Evolutionary conservation across 768 basidiomycete genomes (phyloP), one percentile per base, ranked within the genome.

Genomic region (Tulasnella sp.): DNA sequence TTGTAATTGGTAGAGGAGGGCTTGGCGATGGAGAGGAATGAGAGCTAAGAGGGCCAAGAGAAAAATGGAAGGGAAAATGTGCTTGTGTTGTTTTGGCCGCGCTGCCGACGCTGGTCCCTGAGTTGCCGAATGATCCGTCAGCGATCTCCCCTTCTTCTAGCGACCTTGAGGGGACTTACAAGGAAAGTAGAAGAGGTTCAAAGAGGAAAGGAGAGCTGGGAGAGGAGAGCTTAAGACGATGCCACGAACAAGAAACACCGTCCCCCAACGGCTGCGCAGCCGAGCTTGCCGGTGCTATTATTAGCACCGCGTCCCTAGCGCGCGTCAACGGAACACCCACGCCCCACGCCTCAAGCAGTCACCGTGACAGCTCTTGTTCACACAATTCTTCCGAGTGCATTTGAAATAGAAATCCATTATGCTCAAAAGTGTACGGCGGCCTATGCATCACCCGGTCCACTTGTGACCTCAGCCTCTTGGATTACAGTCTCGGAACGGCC

Each of bases 21-120:
- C 62, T 68, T 68, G 62, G 62, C 62, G 62, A 68, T 68, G 62
- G 27, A 68, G 62, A 68, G 62, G 16, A 36, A 68, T 68, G 62
- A 34, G 62, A 68, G 62, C 62, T 68, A 68, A 68, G 62, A 36
- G 31, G 62, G 62, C 62, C 62, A 68, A 68, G 62, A 36, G 16
- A 19, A 36, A 68, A 27, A 68, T 36, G 2, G 62, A 52, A 16
- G 16, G 27, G 14, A 31, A 16, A 6, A 9, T 27, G 24, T 68
- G 31, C 18, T 68, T 68, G 62, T 68, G 27, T 68, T 36, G 48
- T 52, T 52, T 19, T 52, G 48, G 18, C n/a, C 62, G 18, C 3
- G 5, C 19, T 68, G 62, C 62, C 62, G 62, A 68, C 24, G 9
- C 52, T 24, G 24, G 24, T 52, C 7, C 52, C 52, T 52, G 52